These are phyloP conservation scores for Oropetium thomaeum DNA, from an alignment of 176 grass and related monocot species.

Conservation along the genomic window DNA sequence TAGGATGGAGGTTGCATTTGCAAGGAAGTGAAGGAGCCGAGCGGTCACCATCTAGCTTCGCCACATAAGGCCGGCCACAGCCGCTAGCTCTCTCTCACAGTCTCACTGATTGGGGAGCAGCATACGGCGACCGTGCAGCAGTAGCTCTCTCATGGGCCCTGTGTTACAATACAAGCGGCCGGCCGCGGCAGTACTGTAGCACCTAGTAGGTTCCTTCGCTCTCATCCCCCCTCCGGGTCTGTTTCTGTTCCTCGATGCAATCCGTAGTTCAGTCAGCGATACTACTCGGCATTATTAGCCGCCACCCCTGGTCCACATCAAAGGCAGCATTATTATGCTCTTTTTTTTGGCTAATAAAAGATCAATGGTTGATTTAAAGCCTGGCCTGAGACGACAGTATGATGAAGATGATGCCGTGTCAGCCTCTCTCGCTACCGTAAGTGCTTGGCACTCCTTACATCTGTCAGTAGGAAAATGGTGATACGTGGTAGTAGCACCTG, in stretches of 20 bases:
- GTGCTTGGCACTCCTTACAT: no score
- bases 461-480: no score
- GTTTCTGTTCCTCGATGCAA: not conserved
- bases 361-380: not conserved
- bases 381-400: not conserved
- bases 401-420: not conserved
- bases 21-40: not conserved
- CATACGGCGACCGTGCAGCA: not conserved
- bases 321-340: not conserved
- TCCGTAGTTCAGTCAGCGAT: not conserved
- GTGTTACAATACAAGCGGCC: no score
- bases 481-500: no score
- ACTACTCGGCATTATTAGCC: not conserved
- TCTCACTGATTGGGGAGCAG: not conserved
- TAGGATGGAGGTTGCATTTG: not conserved
- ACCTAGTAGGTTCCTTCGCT: no score
- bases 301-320: not conserved
- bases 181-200: no score
- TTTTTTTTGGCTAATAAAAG: not conserved
- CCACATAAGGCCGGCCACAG: constrained; percentile 2
- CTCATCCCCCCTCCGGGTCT: no score
- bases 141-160: no score
- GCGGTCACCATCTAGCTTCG: not conserved
- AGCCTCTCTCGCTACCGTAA: no score
- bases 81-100: no score